Percentiles rank a stretch among this genome's conserved stretches.
These are phyloP conservation scores for Viridothelium virens DNA, from an alignment of 495 filamentous ascomycete species.

Conservation along the genomic window DNA sequence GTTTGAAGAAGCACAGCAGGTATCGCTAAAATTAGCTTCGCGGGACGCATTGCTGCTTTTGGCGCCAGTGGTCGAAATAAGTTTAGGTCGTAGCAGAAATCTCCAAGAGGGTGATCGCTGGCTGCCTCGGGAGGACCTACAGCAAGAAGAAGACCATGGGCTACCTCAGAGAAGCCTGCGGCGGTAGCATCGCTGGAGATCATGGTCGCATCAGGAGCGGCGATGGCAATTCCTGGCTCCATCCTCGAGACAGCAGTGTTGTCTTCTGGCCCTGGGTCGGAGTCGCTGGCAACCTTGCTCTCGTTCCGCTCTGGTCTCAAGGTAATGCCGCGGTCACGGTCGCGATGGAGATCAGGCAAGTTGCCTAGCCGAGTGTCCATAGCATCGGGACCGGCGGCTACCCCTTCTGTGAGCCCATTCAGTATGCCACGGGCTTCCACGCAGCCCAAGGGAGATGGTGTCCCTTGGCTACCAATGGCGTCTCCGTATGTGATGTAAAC, in stretches of 20 bases:
- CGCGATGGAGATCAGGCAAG: neutral
- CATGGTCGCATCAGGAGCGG: neutral
- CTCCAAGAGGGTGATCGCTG: neutral
- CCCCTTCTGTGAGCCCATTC: neutral
- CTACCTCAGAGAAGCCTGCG: neutral
- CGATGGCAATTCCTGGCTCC: neutral
- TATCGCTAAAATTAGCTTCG: too few relatives aligned
- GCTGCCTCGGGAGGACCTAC: neutral
- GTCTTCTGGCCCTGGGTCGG: neutral
- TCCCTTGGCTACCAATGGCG: neutral
- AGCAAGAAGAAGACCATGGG: neutral
- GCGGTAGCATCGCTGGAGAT: neutral
- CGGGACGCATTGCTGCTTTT: too few relatives aligned
- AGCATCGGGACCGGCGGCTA: neutral
- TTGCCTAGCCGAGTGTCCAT: neutral
- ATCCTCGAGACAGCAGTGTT: neutral
- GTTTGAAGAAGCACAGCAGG: too few relatives aligned
- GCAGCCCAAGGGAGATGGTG: neutral
- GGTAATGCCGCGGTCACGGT: neutral
- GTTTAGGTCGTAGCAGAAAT: too few relatives aligned
- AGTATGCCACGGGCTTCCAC: neutral
- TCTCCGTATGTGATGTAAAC: neutral
- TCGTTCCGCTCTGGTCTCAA: neutral
- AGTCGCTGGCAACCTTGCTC: neutral
- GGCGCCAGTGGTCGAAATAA: too few relatives aligned